A percentile compares a stretch with the other conserved stretches of the same genome.
phyloP scores from a whole-genome alignment of 495 filamentous ascomycete species.

The Lasiosphaeria miniovina region DNA sequence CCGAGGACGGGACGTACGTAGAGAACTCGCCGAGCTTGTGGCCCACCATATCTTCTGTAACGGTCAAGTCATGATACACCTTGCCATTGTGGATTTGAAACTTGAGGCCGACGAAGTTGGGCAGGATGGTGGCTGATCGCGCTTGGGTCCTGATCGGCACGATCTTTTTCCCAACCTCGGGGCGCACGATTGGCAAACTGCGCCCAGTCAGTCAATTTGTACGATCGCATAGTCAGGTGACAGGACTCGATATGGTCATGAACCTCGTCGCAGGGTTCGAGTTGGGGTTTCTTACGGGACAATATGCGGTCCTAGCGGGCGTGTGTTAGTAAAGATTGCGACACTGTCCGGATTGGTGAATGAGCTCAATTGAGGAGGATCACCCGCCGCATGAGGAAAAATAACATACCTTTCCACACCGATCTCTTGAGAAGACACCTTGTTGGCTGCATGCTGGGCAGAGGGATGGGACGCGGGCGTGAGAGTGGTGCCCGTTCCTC shows the following conservation, averaged over 20 bases:
- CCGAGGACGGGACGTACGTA: slow-evolving; percentile 56
- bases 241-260: neutral
- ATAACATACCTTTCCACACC: slow-evolving; percentile 53
- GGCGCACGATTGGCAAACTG: slow-evolving; percentile 62
- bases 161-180: slow-evolving; percentile 58
- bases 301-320: slow-evolving; percentile 59
- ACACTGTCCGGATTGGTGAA: no score
- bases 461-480: neutral
- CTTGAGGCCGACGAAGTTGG: slow-evolving; percentile 88
- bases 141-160: slow-evolving; percentile 85
- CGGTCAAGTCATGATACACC: slow-evolving; percentile 78
- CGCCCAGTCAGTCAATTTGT: neutral
- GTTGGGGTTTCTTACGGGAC: slow-evolving; percentile 56
- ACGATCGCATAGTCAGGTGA: neutral
- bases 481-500: neutral
- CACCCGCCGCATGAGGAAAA: neutral
- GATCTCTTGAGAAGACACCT: slow-evolving; percentile 52
- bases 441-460: slow-evolving; percentile 52
- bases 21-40: slow-evolving; percentile 96
- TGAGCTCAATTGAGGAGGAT: no score
- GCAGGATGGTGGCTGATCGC: slow-evolving; percentile 87
- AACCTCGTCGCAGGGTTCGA: neutral
- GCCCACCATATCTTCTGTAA: slow-evolving; percentile 98
- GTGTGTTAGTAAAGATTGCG: slow-evolving; percentile 12
- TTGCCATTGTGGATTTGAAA: slow-evolving; percentile 97